These are phyloP conservation scores for Pyrus betulifolia DNA, from an alignment of 306 rosid species.

Conservation along the genomic window DNA sequence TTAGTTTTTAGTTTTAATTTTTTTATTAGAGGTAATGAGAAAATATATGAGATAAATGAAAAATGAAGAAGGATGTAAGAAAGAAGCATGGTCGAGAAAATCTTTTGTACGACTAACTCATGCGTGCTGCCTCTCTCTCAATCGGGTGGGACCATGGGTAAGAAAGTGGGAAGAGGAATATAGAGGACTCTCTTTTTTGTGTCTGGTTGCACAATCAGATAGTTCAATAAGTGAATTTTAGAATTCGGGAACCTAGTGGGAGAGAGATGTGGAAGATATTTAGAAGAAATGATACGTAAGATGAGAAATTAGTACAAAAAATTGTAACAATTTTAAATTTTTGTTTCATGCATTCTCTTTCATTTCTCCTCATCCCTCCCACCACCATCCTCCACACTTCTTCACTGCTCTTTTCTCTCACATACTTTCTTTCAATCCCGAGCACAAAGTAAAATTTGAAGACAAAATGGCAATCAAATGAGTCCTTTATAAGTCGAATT, in stretches of 20 bases:
- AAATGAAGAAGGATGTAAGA: background rate
- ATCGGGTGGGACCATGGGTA: too few relatives aligned
- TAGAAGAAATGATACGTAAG: too few relatives aligned
- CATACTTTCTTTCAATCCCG: background rate
- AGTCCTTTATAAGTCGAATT: too few relatives aligned
- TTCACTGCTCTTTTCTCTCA: background rate
- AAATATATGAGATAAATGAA: background rate
- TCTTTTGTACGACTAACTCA: too few relatives aligned
- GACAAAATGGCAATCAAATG: background rate
- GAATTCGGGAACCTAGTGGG: background rate
- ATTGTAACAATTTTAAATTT: too few relatives aligned
- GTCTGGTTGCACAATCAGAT: background rate
- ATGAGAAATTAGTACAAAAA: too few relatives aligned
- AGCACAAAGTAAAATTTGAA: background rate
- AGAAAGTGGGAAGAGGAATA: background rate
- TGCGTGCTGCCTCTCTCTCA: too few relatives aligned
- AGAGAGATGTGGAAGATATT: background rate
- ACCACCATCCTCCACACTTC: background rate
- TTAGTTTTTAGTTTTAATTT: background rate
- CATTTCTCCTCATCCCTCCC: background rate
- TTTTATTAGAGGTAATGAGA: background rate
- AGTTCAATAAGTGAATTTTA: background rate
- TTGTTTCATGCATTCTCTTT: background rate
- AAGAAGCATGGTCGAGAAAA: too few relatives aligned
- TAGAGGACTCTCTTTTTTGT: background rate